Evolutionary conservation across 2,329 filamentous ascomycete species (phyloP), one percentile per base, ranked within the genome.

Genomic region (Paraconiothyrium sp.): DNA sequence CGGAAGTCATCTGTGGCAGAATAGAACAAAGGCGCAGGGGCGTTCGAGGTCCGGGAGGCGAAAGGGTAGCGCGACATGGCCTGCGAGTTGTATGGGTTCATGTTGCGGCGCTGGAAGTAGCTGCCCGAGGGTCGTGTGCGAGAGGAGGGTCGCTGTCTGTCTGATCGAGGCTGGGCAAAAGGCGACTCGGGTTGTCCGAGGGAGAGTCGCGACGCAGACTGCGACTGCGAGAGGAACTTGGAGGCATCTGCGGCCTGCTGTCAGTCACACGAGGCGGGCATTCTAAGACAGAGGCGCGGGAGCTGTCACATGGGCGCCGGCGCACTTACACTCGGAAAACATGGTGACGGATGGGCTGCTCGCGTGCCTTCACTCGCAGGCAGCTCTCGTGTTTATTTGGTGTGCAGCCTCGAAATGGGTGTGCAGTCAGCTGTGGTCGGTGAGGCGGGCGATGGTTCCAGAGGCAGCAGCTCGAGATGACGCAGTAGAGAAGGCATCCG

Each of bases 201-300:
- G 69, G 91, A 92, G 73, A 98, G 84, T 66, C 93, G 90, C 64
- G 94, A 97, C 84, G 97, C 94, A 67, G 93, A 97, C 87, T 98
- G 95, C 69, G 94, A 97, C 86, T 98, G 95, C 68, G 94, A 97
- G 86, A 99, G 89, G 79, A 99, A 99, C 71, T 90, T 91, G 69
- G 94, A 98, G 74, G 95, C 95, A 90, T 98, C 95, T 97, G 75
- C 57, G 65, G 65, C 68, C 67, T 60, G 68, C 63, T 70, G 78
- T 82, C 67, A 80, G 77, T 82, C 80, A 82, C 79, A 77, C 79
- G 79, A 77, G 74, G 69, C 44, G 61, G 57, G 64, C 49, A 54
- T 52, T 58, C 54, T 71, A 62, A 73, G 76, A 74, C 71, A 72
- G 60, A 64, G 67, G 67, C 67, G 67, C 57, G 59, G 64, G 59